Percentiles rank a stretch among this genome's conserved stretches.
These are phyloP conservation scores for Populus ilicifolia DNA, from an alignment of 345 rosid genomes.

Conservation along the genomic window DNA sequence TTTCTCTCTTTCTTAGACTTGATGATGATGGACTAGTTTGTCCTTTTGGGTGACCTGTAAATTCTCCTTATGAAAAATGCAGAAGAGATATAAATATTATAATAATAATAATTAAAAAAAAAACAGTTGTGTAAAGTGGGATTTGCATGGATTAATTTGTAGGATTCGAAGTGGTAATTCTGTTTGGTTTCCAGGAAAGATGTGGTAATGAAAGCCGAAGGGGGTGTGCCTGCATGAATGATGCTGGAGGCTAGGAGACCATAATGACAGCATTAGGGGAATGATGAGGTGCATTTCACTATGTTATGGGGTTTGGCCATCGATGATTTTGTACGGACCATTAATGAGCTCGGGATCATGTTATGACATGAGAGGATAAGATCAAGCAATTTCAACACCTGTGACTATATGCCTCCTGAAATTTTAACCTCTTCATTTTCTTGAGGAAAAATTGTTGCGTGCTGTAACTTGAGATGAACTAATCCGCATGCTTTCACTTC, in stretches of 20 bases:
- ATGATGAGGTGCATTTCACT: neutral
- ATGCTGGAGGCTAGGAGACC: constrained; percentile 7
- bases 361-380: neutral
- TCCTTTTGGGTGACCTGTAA: constrained; percentile 7
- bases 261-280: neutral
- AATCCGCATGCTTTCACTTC: too few relatives aligned
- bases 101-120: neutral
- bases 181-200: neutral
- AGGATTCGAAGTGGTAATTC: neutral
- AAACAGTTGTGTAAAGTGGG: neutral
- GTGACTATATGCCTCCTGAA: too few relatives aligned
- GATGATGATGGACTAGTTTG: constrained; percentile 20
- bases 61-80: neutral
- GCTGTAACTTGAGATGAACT: too few relatives aligned
- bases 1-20: neutral
- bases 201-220: neutral
- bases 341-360: neutral
- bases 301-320: neutral
- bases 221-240: neutral
- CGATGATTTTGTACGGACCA: neutral
- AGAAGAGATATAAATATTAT: neutral
- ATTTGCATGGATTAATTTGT: neutral
- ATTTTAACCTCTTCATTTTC: too few relatives aligned
- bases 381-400: neutral
- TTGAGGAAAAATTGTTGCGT: too few relatives aligned